Evolutionary conservation across 768 basidiomycete genomes (phyloP), one percentile per base, ranked within the genome.

Genomic region (Lactarius psammicola): DNA sequence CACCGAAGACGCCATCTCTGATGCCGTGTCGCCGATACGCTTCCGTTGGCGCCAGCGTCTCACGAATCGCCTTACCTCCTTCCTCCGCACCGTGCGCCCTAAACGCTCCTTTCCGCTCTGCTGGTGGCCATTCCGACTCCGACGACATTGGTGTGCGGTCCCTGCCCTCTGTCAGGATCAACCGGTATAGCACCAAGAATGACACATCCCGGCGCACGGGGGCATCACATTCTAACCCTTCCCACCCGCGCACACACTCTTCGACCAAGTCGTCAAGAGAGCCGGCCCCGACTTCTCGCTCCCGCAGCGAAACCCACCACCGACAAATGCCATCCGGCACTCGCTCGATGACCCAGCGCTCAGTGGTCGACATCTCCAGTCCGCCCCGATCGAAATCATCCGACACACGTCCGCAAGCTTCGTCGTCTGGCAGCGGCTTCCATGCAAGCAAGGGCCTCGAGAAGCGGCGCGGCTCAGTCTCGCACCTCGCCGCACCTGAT

Each of bases 1-100:
- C 28, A 87, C 91, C 0, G 82, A 85, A n/a, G 84, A 84, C 54
- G 95, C 97, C 68, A 86, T 92, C 3, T 82, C 83, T 20, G 85
- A 85, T 34, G 95, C 89, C 26, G 85, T 92, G 82, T 85, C 86
- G 10, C 73, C 77, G 0, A 82, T 88, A 5, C 84, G 78, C 66
- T 90, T 89, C 73, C 81, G 81, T 59, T 88, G 85, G 85, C 78
- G 83, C 20, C 80, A 82, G 53, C 79, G 78, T 26, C 70, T 81
- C 54, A 75, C 76, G 11, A 70, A 75, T 60, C 69, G 83, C 59
- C 77, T 88, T 34, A 82, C 84, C 3, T 80, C 82, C 13, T 70
- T 89, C 46, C 78, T 85, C 58, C 81, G 80, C 30, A 78, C 76
- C 51, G 77, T 80, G 56, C 79, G 81, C 28, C 72, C 76, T 4